Conservation (phyloP, 441 rosid species). For the Pelargonium fulgidum region DNA sequence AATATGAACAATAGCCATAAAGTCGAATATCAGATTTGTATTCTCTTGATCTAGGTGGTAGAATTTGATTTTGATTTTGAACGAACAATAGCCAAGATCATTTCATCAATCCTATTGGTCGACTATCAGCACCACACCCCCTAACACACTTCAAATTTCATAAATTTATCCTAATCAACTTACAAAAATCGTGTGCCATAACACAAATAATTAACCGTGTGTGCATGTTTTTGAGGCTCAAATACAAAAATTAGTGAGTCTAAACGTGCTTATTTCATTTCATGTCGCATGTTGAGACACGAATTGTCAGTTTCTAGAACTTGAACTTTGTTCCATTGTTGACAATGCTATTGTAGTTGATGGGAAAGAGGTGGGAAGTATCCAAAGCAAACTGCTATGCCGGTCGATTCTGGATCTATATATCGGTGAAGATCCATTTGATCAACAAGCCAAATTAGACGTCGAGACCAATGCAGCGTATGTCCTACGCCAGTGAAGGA, state of each 20-base stretch:
- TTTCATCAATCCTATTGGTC: too few relatives aligned
- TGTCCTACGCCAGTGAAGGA: slow-evolving; percentile 29
- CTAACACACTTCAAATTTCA: too few relatives aligned
- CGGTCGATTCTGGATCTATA: slow-evolving; percentile 68
- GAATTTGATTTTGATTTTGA: not conserved
- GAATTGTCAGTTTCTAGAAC: not conserved
- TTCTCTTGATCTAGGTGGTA: not conserved
- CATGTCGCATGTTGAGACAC: too few relatives aligned
- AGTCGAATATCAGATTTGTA: not conserved
- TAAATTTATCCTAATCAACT: too few relatives aligned
- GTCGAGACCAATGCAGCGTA: slow-evolving; percentile 51
- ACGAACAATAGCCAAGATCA: not conserved
- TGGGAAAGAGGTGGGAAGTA: slow-evolving; percentile 65
- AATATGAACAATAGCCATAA: too few relatives aligned
- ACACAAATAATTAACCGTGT: too few relatives aligned
- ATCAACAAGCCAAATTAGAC: slow-evolving; percentile 62
- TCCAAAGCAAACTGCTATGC: slow-evolving; percentile 74
- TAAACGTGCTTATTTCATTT: too few relatives aligned
- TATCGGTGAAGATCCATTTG: slow-evolving; percentile 82
- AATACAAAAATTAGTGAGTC: too few relatives aligned
- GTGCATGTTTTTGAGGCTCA: too few relatives aligned
- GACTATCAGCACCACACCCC: too few relatives aligned
- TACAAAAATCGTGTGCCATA: too few relatives aligned
- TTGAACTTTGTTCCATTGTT: too few relatives aligned
- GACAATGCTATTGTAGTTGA: slow-evolving; percentile 43